Evolutionary conservation across 805 yeast genomes (phyloP).

Genomic region (Spathaspora arborariae): DNA sequence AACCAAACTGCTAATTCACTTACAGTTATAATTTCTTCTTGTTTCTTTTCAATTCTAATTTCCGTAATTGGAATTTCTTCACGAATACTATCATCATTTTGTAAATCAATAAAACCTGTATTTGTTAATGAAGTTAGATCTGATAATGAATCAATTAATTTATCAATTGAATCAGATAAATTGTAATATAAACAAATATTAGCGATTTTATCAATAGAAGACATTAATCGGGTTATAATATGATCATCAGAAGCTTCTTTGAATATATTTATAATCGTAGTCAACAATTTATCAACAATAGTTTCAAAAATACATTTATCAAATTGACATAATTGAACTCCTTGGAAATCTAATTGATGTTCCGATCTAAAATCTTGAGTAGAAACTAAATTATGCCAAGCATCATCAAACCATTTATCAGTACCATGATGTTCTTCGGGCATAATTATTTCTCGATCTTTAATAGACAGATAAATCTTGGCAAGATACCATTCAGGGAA

Average conservation of each 20-base stretch:
- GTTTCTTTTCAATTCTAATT: conserved; percentile 48
- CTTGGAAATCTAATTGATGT: conserved; percentile 7
- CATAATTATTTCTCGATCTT: conserved; percentile 87
- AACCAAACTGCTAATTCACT: conserved; percentile 78
- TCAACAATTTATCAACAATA: conserved; percentile 60
- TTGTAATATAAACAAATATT: conserved; percentile 66
- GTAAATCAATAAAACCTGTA: background rate
- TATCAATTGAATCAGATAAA: conserved; percentile 55
- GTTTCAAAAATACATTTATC: conserved; percentile 70
- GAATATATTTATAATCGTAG: conserved; percentile 73
- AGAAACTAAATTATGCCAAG: conserved; percentile 68
- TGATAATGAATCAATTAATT: conserved; percentile 61
- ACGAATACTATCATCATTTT: conserved; percentile 24
- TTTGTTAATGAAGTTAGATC: conserved; percentile 57
- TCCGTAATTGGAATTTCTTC: conserved; percentile 45
- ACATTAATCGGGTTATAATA: conserved; percentile 78
- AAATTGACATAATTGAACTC: conserved; percentile 41
- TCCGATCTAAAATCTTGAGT: conserved; percentile 37
- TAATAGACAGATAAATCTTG: conserved; percentile 75
- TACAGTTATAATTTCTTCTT: conserved; percentile 57
- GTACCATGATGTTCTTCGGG: conserved; percentile 97
- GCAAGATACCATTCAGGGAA: conserved; percentile 84
- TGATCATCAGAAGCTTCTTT: conserved; percentile 89
- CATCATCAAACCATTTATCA: conserved; percentile 86
- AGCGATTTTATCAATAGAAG: conserved; percentile 84